These are phyloP conservation scores for Pythium vanterpoolii DNA, from an alignment of 352 stramenopile genomes.

Conservation along the genomic window DNA sequence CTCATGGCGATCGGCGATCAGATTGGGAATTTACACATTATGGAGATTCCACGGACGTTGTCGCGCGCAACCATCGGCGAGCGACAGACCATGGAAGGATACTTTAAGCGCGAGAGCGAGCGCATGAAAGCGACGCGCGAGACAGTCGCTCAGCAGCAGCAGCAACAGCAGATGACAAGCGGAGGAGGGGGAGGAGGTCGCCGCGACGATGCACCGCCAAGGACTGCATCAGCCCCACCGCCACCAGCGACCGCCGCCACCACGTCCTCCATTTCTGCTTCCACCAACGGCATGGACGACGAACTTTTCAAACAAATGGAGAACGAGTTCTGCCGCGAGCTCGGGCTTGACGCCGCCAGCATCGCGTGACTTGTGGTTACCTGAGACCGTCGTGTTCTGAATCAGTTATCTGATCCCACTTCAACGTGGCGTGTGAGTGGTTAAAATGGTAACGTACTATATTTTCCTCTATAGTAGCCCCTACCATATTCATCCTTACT, in stretches of 20 bases:
- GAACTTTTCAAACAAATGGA: constrained; percentile 80
- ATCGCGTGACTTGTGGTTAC: not conserved
- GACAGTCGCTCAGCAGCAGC: constrained; percentile 15
- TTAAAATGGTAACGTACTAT: not conserved
- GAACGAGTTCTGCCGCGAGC: constrained; percentile 69
- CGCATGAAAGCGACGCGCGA: constrained; percentile 50
- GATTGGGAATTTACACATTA: constrained; percentile 91
- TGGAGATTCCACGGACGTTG: constrained; percentile 89
- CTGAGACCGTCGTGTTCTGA: not conserved
- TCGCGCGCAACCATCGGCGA: constrained; percentile 83
- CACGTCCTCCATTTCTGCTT: not conserved
- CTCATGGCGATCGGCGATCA: constrained; percentile 90
- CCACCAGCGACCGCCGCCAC: not conserved
- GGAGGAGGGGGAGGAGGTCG: constrained; percentile 7
- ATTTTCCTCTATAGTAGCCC: constrained; percentile 1
- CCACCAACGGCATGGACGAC: constrained; percentile 32
- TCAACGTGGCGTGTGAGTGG: constrained; percentile 3
- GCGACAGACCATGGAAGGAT: constrained; percentile 74
- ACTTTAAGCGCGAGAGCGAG: constrained; percentile 89
- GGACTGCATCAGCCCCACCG: constrained; percentile 21
- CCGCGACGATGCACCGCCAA: constrained; percentile 20
- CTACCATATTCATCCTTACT: not conserved
- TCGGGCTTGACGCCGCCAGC: constrained; percentile 41
- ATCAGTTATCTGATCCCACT: not conserved
- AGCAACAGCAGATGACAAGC: not conserved